A percentile compares a stretch with the other conserved stretches of the same genome.
phyloP scores from a whole-genome alignment of 768 basidiomycete species.

The Phanerodontia chrysosporium region DNA sequence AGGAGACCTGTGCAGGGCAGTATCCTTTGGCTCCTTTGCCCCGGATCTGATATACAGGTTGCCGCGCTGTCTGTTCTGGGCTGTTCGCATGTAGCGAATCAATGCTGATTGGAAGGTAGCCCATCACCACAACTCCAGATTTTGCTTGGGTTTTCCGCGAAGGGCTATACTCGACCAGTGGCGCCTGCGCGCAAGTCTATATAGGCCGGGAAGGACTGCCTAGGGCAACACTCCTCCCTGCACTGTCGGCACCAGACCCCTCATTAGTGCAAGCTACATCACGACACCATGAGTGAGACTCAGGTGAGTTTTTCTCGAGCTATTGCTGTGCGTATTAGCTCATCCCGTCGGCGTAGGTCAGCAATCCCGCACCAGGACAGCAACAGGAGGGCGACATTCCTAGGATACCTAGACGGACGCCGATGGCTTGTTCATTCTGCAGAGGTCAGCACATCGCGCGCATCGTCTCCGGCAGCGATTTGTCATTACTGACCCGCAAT shows the following conservation, averaged over 20 bases:
- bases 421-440: slow-evolving; percentile 75
- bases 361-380: neutral
- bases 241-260: neutral
- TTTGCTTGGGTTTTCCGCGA: neutral
- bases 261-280: neutral
- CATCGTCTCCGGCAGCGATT: neutral
- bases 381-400: slow-evolving; percentile 1
- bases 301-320: neutral
- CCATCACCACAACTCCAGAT: neutral
- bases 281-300: slow-evolving; percentile 6
- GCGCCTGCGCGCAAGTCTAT: neutral
- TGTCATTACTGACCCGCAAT: neutral
- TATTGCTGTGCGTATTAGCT: no score
- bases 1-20: neutral
- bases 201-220: neutral
- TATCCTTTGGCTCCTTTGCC: neutral
- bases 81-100: neutral
- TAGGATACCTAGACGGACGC: slow-evolving; percentile 40
- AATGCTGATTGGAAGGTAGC: neutral
- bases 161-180: neutral
- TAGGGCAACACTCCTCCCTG: neutral
- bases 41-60: no score
- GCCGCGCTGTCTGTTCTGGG: no score
- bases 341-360: neutral
- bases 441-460: slow-evolving; percentile 38